phyloP scores from a whole-genome alignment of 2,329 filamentous ascomycete species.

The Verticillium tricorpus region DNA sequence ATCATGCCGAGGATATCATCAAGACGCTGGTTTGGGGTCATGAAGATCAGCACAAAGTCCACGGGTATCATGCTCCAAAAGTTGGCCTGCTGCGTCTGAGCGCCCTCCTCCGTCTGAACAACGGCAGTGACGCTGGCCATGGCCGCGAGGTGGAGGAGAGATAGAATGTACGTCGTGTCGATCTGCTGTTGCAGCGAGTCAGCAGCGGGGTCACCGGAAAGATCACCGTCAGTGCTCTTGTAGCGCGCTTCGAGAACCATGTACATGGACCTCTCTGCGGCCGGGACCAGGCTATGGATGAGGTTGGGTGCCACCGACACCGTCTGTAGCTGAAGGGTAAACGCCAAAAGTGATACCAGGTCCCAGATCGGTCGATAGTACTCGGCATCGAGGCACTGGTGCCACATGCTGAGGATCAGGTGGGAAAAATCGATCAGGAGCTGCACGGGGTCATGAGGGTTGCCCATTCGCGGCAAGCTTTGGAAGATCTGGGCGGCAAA shows the following conservation, averaged over 20 bases:
- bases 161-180: conserved; percentile 59
- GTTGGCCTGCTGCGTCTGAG: conserved; percentile 26
- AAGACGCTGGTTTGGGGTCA: conserved; percentile 62
- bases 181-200: conserved; percentile 47
- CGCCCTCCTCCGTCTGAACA: conserved; percentile 22
- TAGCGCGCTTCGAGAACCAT: conserved; percentile 55
- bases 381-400: conserved; percentile 59
- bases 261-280: conserved; percentile 56
- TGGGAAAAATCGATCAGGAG: conserved; percentile 62
- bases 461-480: conserved; percentile 55
- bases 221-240: conserved; percentile 41
- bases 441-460: conserved; percentile 41
- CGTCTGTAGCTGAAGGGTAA: conserved; percentile 59
- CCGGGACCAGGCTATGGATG: conserved; percentile 49
- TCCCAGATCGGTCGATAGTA: conserved; percentile 61
- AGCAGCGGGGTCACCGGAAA: conserved; percentile 20
- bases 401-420: conserved; percentile 64
- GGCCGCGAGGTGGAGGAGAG: conserved; percentile 60
- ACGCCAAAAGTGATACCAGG: conserved; percentile 59
- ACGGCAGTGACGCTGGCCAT: conserved; percentile 49
- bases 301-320: conserved; percentile 54
- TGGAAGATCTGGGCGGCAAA: conserved; percentile 66
- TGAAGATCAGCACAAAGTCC: conserved; percentile 61
- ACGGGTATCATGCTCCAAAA: conserved; percentile 68
- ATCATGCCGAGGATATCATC: conserved; percentile 61